Evolutionary conservation across 345 rosid genomes (phyloP).

Genomic region (Erysimum cheiranthoides): DNA sequence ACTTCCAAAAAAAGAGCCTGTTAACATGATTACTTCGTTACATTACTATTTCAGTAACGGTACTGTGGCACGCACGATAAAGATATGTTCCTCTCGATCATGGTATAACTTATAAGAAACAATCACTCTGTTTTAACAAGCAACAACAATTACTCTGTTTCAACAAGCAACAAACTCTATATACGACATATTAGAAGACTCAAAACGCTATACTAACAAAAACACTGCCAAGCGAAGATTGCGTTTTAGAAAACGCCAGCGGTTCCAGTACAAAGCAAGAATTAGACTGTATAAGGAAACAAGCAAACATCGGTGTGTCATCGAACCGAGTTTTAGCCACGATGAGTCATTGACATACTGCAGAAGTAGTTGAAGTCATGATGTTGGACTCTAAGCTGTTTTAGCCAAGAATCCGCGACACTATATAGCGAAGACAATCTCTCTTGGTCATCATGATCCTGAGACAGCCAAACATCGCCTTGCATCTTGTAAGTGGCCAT

Average conservation of each 20-base stretch:
- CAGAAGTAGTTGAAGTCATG: slow-evolving; percentile 93
- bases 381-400: slow-evolving; percentile 93
- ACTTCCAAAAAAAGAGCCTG: background rate
- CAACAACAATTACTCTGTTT: slow-evolving; percentile 38
- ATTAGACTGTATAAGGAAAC: slow-evolving; percentile 11
- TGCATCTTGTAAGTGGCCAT: slow-evolving; percentile 98
- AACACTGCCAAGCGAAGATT: slow-evolving; percentile 24
- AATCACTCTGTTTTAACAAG: slow-evolving; percentile 36
- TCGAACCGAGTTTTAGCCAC: slow-evolving; percentile 55
- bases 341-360: slow-evolving; percentile 52
- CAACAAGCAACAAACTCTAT: slow-evolving; percentile 44
- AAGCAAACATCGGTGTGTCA: background rate
- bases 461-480: slow-evolving; percentile 84
- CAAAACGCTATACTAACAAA: slow-evolving; percentile 42
- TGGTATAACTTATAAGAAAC: slow-evolving; percentile 28
- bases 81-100: slow-evolving; percentile 6
- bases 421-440: slow-evolving; percentile 76
- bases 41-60: slow-evolving; percentile 4
- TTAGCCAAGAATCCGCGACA: slow-evolving; percentile 98
- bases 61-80: background rate
- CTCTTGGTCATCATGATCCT: slow-evolving; percentile 78
- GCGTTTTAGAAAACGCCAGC: slow-evolving; percentile 30
- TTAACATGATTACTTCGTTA: slow-evolving; percentile 17
- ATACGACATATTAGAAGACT: slow-evolving; percentile 35
- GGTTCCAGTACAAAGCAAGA: slow-evolving; percentile 17